A percentile compares a stretch with the other conserved stretches of the same genome.
Evolutionary conservation across 352 stramenopile genomes (phyloP).

Genomic region (Phytophthora litchii): DNA sequence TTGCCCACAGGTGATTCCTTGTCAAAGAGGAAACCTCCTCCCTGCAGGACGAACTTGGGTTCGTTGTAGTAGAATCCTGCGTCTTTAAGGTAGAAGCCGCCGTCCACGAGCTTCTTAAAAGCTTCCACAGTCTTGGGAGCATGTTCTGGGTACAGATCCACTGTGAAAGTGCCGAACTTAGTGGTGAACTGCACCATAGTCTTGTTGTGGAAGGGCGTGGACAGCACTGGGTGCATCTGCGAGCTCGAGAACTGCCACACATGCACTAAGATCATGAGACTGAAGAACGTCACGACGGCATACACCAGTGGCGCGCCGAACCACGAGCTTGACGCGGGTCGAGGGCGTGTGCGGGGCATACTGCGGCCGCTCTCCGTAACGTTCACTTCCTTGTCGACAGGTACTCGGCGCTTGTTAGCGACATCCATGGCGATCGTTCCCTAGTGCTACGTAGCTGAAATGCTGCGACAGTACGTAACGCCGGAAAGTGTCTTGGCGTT

Average conservation of each 20-base stretch:
- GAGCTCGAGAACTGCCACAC: slow-evolving; percentile 70
- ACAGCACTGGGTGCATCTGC: slow-evolving; percentile 47
- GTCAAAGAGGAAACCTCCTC: slow-evolving; percentile 71
- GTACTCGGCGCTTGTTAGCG: slow-evolving; percentile 36
- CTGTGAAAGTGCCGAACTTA: slow-evolving; percentile 76
- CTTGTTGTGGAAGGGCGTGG: slow-evolving; percentile 76
- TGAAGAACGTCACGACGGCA: slow-evolving; percentile 54
- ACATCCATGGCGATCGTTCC: slow-evolving; percentile 24
- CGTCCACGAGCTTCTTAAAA: slow-evolving; percentile 70
- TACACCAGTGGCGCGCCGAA: slow-evolving; percentile 49
- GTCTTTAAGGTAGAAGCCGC: slow-evolving; percentile 72
- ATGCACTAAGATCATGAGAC: slow-evolving; percentile 62
- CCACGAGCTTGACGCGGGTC: slow-evolving; percentile 31
- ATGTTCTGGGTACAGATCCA: slow-evolving; percentile 83
- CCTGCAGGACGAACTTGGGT: slow-evolving; percentile 80
- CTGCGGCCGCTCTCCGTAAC: slow-evolving; percentile 15
- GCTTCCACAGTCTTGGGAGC: slow-evolving; percentile 75
- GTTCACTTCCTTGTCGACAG: slow-evolving; percentile 25
- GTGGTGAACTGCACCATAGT: slow-evolving; percentile 84
- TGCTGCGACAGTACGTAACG: neutral
- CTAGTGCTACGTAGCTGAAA: neutral
- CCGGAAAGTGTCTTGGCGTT: too few species aligned
- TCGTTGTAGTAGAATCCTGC: slow-evolving; percentile 88
- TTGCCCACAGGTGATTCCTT: slow-evolving; percentile 74
- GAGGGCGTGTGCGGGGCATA: slow-evolving; percentile 12